phyloP scores from a whole-genome alignment of 495 filamentous ascomycete species.

The Cenococcum geophilum region DNA sequence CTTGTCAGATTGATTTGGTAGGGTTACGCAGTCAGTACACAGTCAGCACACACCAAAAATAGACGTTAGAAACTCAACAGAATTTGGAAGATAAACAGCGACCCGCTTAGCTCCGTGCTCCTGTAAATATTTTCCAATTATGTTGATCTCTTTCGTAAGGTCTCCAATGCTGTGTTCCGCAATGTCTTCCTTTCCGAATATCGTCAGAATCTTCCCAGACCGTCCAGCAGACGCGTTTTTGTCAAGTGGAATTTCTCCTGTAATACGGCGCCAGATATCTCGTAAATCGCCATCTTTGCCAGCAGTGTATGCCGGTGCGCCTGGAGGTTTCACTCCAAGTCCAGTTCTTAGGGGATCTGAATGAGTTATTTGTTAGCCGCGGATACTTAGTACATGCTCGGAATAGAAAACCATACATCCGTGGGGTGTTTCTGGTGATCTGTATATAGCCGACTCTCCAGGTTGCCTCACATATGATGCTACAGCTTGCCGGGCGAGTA shows the following conservation, averaged over 20 bases:
- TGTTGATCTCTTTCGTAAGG: slow-evolving; percentile 77
- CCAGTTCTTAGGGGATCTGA: slow-evolving; percentile 66
- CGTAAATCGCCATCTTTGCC: slow-evolving; percentile 85
- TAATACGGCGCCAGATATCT: slow-evolving; percentile 81
- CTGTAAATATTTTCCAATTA: slow-evolving; percentile 72
- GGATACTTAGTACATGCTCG: neutral
- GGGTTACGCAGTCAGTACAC: slow-evolving; percentile 19
- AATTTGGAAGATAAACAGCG: slow-evolving; percentile 89
- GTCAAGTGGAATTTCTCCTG: slow-evolving; percentile 54
- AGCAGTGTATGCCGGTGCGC: slow-evolving; percentile 70
- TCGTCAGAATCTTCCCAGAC: slow-evolving; percentile 71
- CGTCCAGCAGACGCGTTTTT: slow-evolving; percentile 36
- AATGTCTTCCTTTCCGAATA: slow-evolving; percentile 67
- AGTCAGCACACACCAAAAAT: slow-evolving; percentile 53
- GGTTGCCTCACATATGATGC: slow-evolving; percentile 71
- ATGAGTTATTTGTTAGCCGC: slow-evolving; percentile 6
- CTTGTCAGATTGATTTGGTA: neutral
- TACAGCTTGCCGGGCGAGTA: slow-evolving; percentile 78
- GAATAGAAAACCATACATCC: slow-evolving; percentile 42
- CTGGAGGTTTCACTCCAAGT: slow-evolving; percentile 77
- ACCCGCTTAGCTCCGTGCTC: slow-evolving; percentile 65
- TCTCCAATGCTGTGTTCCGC: slow-evolving; percentile 65
- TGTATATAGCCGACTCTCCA: slow-evolving; percentile 76
- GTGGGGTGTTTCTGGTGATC: slow-evolving; percentile 74
- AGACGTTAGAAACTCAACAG: slow-evolving; percentile 71